Base-by-base conservation (phyloP, 495 filamentous ascomycete genomes). In the Extremus antarcticus region DNA sequence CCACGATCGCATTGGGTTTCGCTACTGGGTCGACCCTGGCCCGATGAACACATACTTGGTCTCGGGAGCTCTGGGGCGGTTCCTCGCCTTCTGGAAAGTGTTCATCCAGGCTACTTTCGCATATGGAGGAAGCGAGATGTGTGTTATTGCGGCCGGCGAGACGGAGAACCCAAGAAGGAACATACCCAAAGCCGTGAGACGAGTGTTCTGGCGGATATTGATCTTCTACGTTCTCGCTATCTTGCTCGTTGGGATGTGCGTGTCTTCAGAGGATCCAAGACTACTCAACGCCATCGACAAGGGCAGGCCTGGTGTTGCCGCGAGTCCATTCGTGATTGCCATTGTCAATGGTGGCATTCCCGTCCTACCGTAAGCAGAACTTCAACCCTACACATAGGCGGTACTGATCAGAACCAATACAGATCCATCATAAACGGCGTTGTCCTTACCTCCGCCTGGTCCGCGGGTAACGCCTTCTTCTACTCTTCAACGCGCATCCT, bases 171-270 rank as follows among this genome's bases (percentile, higher is more conserved):
- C 88, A 1, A 73, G 82, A 23, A 80, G 78, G 60, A 83, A 86
- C 54, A 81, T 94, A 55, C 88, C 88, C 49, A 76, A 77, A 57
- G 89, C 88, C 3, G 83, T 82, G 4, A 82, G 83, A 40, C 79
- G 87, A 52, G 86, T 88, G 53, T 90, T 94, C 68, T 89, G 85
- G 75, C 85, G 89, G 50, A 86, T 95, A 65, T 66, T 83, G 51
- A 78, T 92, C 73, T 92, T 95, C 74, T 92, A 94, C 68, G 59
- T 70, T 32, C 53, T 81, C 19, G 76, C 70, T 17, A 74, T 73
- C 1, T 66, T 81, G 24, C 73, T 73, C 0, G 79, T 81, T 57
- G 79, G 79, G 49, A 75, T 82, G 2, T 73, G 76, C 43, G 72
- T 77, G 19, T 71, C 71, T 15, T 57, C 71, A 56, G 71, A 78